Percentiles rank a stretch among this genome's conserved stretches.
These are phyloP conservation scores for Rhinocladiella similis DNA, from an alignment of 2,329 filamentous ascomycete genomes.

Conservation along the genomic window DNA sequence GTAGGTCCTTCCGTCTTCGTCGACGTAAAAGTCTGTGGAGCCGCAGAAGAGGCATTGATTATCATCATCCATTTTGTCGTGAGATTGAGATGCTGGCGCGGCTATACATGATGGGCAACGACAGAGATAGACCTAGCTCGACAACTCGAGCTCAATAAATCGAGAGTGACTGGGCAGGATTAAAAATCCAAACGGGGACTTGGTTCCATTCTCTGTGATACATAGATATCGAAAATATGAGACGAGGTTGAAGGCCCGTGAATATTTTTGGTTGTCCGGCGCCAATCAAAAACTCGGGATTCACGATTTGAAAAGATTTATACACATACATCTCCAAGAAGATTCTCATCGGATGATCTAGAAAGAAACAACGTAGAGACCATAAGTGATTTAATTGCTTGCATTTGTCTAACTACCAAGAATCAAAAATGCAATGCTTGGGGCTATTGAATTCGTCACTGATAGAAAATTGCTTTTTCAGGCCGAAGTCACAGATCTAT, in stretches of 20 bases:
- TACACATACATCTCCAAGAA: not conserved
- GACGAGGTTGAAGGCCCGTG: not conserved
- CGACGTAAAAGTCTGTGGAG: conserved; percentile 20
- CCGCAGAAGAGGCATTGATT: conserved; percentile 23
- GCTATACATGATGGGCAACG: not conserved
- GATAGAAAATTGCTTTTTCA: conserved; percentile 19
- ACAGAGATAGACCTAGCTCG: not conserved
- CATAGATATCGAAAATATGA: too few species aligned
- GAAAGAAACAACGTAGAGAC: not conserved
- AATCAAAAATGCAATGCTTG: conserved; percentile 19
- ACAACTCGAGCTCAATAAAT: not conserved
- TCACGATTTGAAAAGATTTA: not conserved
- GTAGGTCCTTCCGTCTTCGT: conserved; percentile 25
- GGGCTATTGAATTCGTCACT: conserved; percentile 17
- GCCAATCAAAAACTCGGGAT: not conserved
- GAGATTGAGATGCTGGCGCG: not conserved
- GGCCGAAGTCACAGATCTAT: conserved; percentile 18
- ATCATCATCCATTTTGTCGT: conserved; percentile 17
- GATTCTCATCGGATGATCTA: not conserved
- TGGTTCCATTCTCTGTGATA: not conserved
- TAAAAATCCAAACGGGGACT: not conserved
- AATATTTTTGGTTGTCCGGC: not conserved
- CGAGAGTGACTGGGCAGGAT: not conserved
- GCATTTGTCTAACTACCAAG: conserved; percentile 25
- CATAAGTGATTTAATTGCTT: conserved; percentile 17